Percentiles rank a stretch among this genome's conserved stretches.
phyloP scores from a whole-genome alignment of 2,329 filamentous ascomycete species.

The Trichoderma polysporum region DNA sequence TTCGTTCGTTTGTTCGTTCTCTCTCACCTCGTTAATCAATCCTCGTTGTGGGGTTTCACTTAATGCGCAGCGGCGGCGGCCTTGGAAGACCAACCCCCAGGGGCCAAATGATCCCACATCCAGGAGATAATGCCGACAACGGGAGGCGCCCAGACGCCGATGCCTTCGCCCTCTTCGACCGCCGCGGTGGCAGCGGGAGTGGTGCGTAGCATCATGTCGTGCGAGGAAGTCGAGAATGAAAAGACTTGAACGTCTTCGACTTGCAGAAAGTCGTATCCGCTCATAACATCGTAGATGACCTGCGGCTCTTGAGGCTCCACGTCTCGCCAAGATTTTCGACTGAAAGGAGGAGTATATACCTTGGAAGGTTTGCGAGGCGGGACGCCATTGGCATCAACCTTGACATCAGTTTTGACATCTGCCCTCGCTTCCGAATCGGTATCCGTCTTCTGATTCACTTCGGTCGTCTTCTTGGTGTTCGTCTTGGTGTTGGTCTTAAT shows the following conservation, averaged over 20 bases:
- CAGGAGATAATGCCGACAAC: conserved; percentile 21
- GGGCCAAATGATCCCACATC: conserved; percentile 21
- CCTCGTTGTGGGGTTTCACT: too few species aligned
- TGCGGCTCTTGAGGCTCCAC: conserved; percentile 21
- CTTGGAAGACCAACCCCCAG: conserved; percentile 1
- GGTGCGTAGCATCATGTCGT: conserved; percentile 11
- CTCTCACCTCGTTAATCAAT: neutral
- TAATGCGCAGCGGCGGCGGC: neutral
- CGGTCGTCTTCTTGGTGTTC: neutral
- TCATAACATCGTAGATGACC: conserved; percentile 17
- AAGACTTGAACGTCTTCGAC: conserved; percentile 21
- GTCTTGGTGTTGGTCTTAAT: neutral
- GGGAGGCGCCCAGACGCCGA: conserved; percentile 18
- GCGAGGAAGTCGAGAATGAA: conserved; percentile 15
- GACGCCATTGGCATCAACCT: conserved; percentile 8
- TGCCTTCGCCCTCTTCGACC: conserved; percentile 17
- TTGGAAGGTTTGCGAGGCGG: conserved; percentile 14
- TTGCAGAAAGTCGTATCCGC: conserved; percentile 19
- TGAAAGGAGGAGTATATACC: conserved; percentile 14
- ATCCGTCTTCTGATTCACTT: neutral
- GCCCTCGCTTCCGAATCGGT: neutral
- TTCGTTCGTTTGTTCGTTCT: neutral
- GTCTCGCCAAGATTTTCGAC: conserved; percentile 15
- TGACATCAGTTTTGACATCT: conserved; percentile 1
- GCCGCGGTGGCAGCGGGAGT: neutral